These are phyloP conservation scores for Agaricales sp. DNA, from an alignment of 1,284 basidiomycete species.

Conservation along the genomic window DNA sequence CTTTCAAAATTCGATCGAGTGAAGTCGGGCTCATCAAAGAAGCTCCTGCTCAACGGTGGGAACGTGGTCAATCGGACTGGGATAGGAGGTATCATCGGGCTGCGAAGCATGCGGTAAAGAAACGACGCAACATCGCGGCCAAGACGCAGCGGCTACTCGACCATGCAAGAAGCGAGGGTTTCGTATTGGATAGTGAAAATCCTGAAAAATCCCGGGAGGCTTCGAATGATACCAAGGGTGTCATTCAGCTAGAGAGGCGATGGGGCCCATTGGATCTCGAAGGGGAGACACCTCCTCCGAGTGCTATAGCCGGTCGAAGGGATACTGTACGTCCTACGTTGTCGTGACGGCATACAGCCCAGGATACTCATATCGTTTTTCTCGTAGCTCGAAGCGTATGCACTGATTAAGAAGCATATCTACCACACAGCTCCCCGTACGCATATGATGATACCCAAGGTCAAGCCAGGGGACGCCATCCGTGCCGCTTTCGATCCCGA, in stretches of 20 bases:
- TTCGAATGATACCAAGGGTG: slow-evolving; percentile 9
- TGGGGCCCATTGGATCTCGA: slow-evolving; percentile 50
- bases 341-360: too few relatives aligned
- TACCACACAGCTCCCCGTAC: slow-evolving; percentile 47
- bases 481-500: slow-evolving; percentile 39
- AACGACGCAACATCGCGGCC: slow-evolving; percentile 27
- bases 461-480: slow-evolving; percentile 32
- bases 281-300: slow-evolving; percentile 49
- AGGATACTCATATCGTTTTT: too few relatives aligned
- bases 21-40: slow-evolving; percentile 65
- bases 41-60: slow-evolving; percentile 45
- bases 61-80: slow-evolving; percentile 47
- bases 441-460: slow-evolving; percentile 40
- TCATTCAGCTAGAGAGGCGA: slow-evolving; percentile 30
- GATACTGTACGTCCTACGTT: slow-evolving; percentile 45
- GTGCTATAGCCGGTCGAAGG: slow-evolving; percentile 49
- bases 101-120: slow-evolving; percentile 29
- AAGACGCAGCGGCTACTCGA: slow-evolving; percentile 31
- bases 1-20: slow-evolving; percentile 42
- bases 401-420: slow-evolving; percentile 44
- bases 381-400: slow-evolving; percentile 39
- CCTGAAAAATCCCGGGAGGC: slow-evolving; percentile 5
- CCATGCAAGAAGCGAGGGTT: slow-evolving; percentile 37
- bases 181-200: slow-evolving; percentile 20
- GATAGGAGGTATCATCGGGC: slow-evolving; percentile 36